Percentiles rank a stretch among this genome's conserved stretches.
Conservation (phyloP, 495 filamentous ascomycete species). For the Trichoderma asperelloides region DNA sequence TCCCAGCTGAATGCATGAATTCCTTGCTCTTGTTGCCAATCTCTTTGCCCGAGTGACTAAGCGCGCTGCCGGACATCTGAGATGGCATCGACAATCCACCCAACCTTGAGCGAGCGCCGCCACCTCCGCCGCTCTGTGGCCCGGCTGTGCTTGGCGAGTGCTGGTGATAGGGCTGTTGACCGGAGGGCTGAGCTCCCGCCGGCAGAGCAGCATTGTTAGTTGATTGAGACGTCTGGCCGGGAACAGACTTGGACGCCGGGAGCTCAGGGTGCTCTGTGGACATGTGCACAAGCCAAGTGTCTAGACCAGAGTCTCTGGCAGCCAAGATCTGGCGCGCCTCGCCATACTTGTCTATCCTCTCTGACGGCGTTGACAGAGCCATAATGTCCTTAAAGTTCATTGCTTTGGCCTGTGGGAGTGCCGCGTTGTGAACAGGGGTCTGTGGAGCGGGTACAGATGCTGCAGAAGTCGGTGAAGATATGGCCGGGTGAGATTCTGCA, state of each 20-base stretch:
- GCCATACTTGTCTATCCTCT: constrained; percentile 62
- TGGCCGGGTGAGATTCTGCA: constrained; percentile 30
- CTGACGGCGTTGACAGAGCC: constrained; percentile 46
- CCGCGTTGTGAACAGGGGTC: neutral
- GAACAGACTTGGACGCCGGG: constrained; percentile 19
- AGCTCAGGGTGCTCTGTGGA: constrained; percentile 28
- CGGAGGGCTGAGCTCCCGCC: constrained; percentile 12
- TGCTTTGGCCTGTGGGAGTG: constrained; percentile 28
- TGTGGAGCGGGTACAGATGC: neutral
- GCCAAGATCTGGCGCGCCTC: constrained; percentile 62
- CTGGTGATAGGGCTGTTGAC: constrained; percentile 43
- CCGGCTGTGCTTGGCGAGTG: constrained; percentile 26
- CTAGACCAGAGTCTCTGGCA: constrained; percentile 59
- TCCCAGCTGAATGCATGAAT: constrained; percentile 70
- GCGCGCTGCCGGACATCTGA: constrained; percentile 16
- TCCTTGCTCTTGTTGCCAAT: constrained; percentile 76
- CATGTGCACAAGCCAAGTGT: constrained; percentile 58
- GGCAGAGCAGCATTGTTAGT: neutral
- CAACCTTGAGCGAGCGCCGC: constrained; percentile 13
- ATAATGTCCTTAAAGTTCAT: constrained; percentile 65
- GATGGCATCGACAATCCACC: constrained; percentile 9
- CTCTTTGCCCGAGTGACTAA: constrained; percentile 35
- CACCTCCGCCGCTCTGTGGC: constrained; percentile 13
- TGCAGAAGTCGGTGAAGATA: constrained; percentile 12
- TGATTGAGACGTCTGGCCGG: constrained; percentile 3